phyloP scores from a whole-genome alignment of 495 filamentous ascomycete species.

The Evernia prunastri region DNA sequence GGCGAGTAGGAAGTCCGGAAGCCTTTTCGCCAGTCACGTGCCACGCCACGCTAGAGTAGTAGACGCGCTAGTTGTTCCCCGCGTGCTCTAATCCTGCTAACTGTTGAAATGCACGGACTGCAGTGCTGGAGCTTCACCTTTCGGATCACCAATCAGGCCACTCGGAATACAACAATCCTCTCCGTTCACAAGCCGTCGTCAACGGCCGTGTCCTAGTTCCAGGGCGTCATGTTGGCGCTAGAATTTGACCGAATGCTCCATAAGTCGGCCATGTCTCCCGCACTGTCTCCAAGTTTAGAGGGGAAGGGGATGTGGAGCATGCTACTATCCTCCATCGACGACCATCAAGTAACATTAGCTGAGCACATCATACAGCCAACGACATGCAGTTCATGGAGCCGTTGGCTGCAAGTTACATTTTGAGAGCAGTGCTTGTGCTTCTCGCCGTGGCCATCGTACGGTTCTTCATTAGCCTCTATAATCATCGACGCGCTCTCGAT shows the following conservation, averaged over 20 bases:
- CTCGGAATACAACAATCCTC: not conserved
- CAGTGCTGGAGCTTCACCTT: no score
- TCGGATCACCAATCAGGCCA: no score
- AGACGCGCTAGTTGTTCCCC: no score
- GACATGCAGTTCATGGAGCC: not conserved
- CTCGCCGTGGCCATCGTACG: conserved; percentile 7
- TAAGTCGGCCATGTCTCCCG: not conserved
- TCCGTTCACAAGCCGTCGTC: not conserved
- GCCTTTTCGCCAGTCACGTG: no score
- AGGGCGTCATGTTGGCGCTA: not conserved
- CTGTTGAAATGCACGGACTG: no score
- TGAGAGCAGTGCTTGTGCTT: not conserved
- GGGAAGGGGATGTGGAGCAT: no score
- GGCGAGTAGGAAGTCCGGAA: no score
- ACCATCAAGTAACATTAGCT: not conserved
- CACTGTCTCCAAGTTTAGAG: not conserved
- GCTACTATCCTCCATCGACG: not conserved
- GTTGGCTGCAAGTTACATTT: not conserved
- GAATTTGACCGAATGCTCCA: not conserved
- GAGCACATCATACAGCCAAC: not conserved
- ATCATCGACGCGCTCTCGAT: conserved; percentile 11
- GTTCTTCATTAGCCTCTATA: conserved; percentile 12
- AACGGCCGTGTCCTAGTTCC: not conserved
- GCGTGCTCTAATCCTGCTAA: no score
- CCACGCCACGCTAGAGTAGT: no score